phyloP scores from a whole-genome alignment of 805 yeast genomes.

The Tetrapisispora taiwanensis region DNA sequence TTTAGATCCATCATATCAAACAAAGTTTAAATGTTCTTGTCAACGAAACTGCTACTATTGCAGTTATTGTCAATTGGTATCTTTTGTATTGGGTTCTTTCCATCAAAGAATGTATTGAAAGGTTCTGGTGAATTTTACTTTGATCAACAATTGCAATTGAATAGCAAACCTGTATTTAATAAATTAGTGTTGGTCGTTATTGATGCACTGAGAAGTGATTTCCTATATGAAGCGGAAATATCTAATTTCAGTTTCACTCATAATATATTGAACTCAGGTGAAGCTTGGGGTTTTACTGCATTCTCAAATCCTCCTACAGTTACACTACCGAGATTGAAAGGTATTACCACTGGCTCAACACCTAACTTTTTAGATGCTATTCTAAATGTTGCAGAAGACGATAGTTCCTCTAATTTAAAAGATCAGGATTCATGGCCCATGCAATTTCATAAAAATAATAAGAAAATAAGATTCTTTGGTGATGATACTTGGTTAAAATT shows the following conservation, averaged over 20 bases:
- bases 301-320: slow-evolving; percentile 94
- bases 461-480: slow-evolving; percentile 72
- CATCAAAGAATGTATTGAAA: slow-evolving; percentile 68
- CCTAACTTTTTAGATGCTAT: slow-evolving; percentile 93
- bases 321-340: slow-evolving; percentile 86
- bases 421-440: slow-evolving; percentile 81
- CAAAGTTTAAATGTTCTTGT: neutral
- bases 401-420: slow-evolving; percentile 53
- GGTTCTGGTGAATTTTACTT: slow-evolving; percentile 41
- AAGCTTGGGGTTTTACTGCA: slow-evolving; percentile 83
- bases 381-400: slow-evolving; percentile 85
- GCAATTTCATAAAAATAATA: slow-evolving; percentile 40
- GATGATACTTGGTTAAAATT: slow-evolving; percentile 96
- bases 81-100: slow-evolving; percentile 81
- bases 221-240: slow-evolving; percentile 48
- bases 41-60: neutral
- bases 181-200: slow-evolving; percentile 74
- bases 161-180: slow-evolving; percentile 37
- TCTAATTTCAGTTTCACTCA: slow-evolving; percentile 68
- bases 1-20: neutral
- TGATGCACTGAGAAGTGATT: slow-evolving; percentile 89
- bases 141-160: slow-evolving; percentile 22
- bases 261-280: slow-evolving; percentile 47
- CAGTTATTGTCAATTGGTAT: slow-evolving; percentile 48
- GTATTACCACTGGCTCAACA: slow-evolving; percentile 87